A percentile compares a stretch with the other conserved stretches of the same genome.
phyloP scores from a whole-genome alignment of 108 stramenopile genomes.

The Schizochytrium sp. region DNA sequence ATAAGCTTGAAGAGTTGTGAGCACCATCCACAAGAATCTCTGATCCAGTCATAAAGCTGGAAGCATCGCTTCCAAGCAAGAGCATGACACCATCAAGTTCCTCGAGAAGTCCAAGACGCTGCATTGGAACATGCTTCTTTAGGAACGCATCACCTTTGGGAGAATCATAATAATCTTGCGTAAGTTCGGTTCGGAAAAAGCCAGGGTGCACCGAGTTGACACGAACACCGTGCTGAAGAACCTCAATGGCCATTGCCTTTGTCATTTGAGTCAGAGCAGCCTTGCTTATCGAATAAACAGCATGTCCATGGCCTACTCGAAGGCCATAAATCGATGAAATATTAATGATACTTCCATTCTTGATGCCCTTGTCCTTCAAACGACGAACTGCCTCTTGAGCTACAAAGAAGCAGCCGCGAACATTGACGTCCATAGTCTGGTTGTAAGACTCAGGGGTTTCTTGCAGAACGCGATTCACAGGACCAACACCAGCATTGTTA shows the following conservation, averaged over 20 bases:
- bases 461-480: not conserved
- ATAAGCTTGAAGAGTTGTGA: not conserved
- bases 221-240: conserved; percentile 21
- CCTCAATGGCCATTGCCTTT: conserved; percentile 41
- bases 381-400: conserved; percentile 5
- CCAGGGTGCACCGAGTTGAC: conserved; percentile 58
- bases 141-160: conserved; percentile 34
- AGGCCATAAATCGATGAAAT: conserved; percentile 39
- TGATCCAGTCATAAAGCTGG: conserved; percentile 1
- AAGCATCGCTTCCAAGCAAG: conserved; percentile 23
- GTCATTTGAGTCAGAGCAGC: conserved; percentile 49
- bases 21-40: conserved; percentile 48
- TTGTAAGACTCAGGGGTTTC: conserved; percentile 30
- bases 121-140: conserved; percentile 50
- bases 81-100: conserved; percentile 60
- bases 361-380: not conserved
- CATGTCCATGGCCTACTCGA: conserved; percentile 53
- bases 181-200: conserved; percentile 42
- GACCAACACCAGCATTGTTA: conserved; percentile 44
- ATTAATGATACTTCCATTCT: conserved; percentile 13
- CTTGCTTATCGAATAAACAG: conserved; percentile 59
- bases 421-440: conserved; percentile 54
- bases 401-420: conserved; percentile 5
- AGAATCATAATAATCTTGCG: conserved; percentile 50
- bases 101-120: conserved; percentile 21